A percentile compares a stretch with the other conserved stretches of the same genome.
Evolutionary conservation across 2,329 filamentous ascomycete species (phyloP).

Genomic region (Daldinia sp.): DNA sequence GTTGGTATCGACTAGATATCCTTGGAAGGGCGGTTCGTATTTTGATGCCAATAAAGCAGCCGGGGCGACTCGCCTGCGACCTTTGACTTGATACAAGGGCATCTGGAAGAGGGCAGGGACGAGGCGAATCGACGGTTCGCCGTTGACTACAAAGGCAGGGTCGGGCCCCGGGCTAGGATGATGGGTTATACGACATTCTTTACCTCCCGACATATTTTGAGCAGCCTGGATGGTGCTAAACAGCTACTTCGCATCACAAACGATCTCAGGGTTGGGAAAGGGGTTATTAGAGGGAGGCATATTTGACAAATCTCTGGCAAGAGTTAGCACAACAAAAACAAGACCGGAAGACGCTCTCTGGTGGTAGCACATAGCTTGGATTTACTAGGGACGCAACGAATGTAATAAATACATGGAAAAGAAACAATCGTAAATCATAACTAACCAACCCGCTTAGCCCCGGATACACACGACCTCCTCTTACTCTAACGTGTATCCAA

Average conservation of each 20-base stretch:
- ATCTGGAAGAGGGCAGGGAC: no score
- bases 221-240: neutral
- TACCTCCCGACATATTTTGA: neutral
- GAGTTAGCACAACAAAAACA: neutral
- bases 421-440: constrained; percentile 1
- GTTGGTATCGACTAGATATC: neutral
- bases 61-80: no score
- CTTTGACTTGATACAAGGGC: no score
- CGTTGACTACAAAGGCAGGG: neutral
- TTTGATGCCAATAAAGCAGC: no score
- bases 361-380: neutral
- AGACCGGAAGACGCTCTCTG: neutral
- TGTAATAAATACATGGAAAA: neutral
- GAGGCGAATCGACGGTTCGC: no score
- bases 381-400: neutral
- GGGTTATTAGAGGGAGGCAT: neutral
- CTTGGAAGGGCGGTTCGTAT: no score
- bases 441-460: neutral
- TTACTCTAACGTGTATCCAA: neutral
- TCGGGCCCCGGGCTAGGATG: neutral
- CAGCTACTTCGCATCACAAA: neutral
- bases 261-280: neutral
- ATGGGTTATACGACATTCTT: neutral
- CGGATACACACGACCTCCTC: neutral
- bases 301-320: neutral